Base-by-base conservation (phyloP, 176 grass and related monocot genomes). In the Musa acuminata region DNA sequence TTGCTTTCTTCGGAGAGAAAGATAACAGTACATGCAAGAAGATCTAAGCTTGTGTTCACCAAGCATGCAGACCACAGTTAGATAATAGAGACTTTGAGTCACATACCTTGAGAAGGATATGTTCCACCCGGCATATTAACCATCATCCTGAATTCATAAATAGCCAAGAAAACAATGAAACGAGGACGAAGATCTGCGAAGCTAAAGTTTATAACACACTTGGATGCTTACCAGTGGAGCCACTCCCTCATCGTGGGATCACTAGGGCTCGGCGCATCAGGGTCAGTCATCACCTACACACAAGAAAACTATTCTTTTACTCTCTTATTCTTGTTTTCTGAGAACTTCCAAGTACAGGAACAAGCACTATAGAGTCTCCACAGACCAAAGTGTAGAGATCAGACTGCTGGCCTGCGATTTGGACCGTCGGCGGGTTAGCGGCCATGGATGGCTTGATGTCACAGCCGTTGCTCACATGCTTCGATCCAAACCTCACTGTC, bases 231-330 rank as follows among this genome's bases (percentile, higher is more conserved):
- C 84, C 84, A 96, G 70, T 96, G 92, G 71, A 92, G 78, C 69
- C 85, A 87, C 80, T 96, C 92, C 35, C 85, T 80, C 89, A 89
- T 87, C 35, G 78, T 82, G 2, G 89, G 92, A 1, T 96, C 89
- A 73, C 92, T 96, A 17, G 92, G 92, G 62, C 92, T 92, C 4
- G 89, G 92, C 16, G 92, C 92, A 73, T 96, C 92, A 9, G 89
- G 92, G 57, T 96, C 92, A 52, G 87, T 88, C 92, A 96, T 92
- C 64, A 96, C 55, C 92, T 96, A 24, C 43, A 55, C 8, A 8
- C 3, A 48, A 51, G 70, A 2, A 51, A 70, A 9, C 35, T 49
- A 43, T 8, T 49, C 8, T 16, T 43, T 43, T 5, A 43, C 13
- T 7, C 29, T 16, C 8, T 1, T 3, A 22, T 24, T 65, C 12